Base-by-base conservation (phyloP, 1,139 yeast species). In the Zygosaccharomyces sapae region DNA sequence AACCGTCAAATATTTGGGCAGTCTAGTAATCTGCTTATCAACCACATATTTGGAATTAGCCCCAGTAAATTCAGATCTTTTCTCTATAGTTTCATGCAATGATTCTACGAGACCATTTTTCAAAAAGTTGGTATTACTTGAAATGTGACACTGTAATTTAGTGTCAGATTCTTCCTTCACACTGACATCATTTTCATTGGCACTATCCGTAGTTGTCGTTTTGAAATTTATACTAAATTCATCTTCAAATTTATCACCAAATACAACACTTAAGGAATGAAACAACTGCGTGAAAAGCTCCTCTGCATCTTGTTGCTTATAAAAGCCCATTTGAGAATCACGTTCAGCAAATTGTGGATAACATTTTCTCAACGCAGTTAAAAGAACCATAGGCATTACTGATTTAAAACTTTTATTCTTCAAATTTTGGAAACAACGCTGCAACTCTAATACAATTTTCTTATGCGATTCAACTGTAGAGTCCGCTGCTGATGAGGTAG, bases 221-320 rank as follows among this genome's bases (percentile, higher is more conserved):
- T 78, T 82, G 62, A 86, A 83, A 27, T 75, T 72, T 39, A 95
- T 73, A 42, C 78, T 79, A 66, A 90, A 85, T 54, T 80, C 78
- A 45, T 80, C 79, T 31, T 81, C 63, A 46, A 76, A 69, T 20
- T 66, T 66, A 58, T 74, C 67, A 61, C 79, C 69, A 62, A 76
- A 59, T 46, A 74, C 70, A n/a, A 59, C 53, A 33, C 79, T 70
- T 53, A 88, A 67, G 30, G 76, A 69, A 40, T 73, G 70, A 54
- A 90, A 69, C 48, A 92, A 75, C 63, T 86, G 94, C 10, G 96
- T 83, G 70, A 82, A 89, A 20, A 94, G 86, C 65, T 92, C 99
- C 70, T 92, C 99, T 0, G 98, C 98, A 72, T 92, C 99, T 68
- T 92, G 99, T 70, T 92, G 98, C 65, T 86, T 88, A 65, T 77